Evolutionary conservation across 768 basidiomycete species (phyloP).

Genomic region (Botryobasidium botryosum): DNA sequence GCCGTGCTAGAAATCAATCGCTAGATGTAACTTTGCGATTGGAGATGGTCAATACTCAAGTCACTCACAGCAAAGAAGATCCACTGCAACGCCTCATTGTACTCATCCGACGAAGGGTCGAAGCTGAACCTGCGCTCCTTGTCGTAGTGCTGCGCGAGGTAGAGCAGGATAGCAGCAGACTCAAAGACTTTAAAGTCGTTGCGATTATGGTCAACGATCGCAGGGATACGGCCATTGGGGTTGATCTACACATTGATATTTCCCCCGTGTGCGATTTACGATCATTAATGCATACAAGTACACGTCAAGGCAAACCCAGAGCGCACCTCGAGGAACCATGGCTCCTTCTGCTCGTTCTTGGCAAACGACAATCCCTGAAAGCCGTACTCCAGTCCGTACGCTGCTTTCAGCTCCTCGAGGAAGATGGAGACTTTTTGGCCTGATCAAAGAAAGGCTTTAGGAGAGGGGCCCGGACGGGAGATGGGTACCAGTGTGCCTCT

Average conservation of each 20-base stretch:
- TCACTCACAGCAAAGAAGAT: constrained; percentile 49
- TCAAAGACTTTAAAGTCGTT: constrained; percentile 12
- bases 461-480: too few relatives aligned
- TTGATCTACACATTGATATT: constrained; percentile 10
- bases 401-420: background rate
- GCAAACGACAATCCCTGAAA: constrained; percentile 33
- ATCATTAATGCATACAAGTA: background rate
- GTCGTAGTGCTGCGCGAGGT: constrained; percentile 10
- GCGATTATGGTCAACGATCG: constrained; percentile 11
- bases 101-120: constrained; percentile 34
- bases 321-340: constrained; percentile 47
- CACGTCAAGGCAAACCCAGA: background rate
- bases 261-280: background rate
- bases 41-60: background rate
- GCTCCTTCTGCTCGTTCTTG: constrained; percentile 62
- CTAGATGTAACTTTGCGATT: background rate
- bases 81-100: constrained; percentile 69
- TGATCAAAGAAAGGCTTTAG: too few relatives aligned
- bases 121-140: constrained; percentile 28
- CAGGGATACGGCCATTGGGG: constrained; percentile 15
- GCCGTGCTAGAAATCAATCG: constrained; percentile 35
- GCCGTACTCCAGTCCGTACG: constrained; percentile 22
- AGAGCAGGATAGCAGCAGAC: constrained; percentile 12
- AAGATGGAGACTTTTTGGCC: background rate
- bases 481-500: too few relatives aligned